phyloP scores from a whole-genome alignment of 1,284 basidiomycete genomes.

The Thecaphora thlaspeos region DNA sequence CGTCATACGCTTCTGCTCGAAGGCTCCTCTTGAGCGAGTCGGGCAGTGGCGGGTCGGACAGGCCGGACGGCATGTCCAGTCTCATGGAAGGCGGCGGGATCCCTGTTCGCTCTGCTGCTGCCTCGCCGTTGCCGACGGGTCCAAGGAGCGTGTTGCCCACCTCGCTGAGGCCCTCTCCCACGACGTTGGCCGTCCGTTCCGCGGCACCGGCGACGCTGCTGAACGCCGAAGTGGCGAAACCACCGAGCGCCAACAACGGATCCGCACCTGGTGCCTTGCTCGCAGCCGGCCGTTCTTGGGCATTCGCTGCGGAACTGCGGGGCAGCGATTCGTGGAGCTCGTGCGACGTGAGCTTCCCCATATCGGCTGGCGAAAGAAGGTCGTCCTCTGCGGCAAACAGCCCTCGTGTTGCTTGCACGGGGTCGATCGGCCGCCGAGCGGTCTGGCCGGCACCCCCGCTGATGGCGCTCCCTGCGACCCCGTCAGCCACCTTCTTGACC shows the following conservation, averaged over 20 bases:
- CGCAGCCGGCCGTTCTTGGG: background rate
- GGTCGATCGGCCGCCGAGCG: no score
- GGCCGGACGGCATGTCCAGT: slow-evolving; percentile 20
- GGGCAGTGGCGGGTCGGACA: slow-evolving; percentile 23
- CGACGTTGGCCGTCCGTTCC: slow-evolving; percentile 31
- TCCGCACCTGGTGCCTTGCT: slow-evolving; percentile 4
- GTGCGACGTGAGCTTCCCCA: background rate
- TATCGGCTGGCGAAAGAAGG: background rate
- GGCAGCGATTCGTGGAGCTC: background rate
- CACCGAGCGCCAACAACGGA: slow-evolving; percentile 27
- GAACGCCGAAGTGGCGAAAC: slow-evolving; percentile 28
- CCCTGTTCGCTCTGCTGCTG: background rate
- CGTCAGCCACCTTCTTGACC: background rate
- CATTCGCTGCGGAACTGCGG: no score
- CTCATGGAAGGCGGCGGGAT: slow-evolving; percentile 7
- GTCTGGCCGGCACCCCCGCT: no score
- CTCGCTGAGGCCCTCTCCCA: slow-evolving; percentile 35
- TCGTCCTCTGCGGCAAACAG: background rate
- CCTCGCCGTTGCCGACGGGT: background rate
- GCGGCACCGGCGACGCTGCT: slow-evolving; percentile 31
- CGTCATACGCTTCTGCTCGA: background rate
- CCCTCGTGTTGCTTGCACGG: background rate
- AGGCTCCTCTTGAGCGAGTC: slow-evolving; percentile 9
- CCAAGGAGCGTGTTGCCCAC: slow-evolving; percentile 29
- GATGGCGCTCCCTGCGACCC: background rate